Evolutionary conservation across 768 basidiomycete species (phyloP), one percentile per base, ranked within the genome.

Genomic region (Tremella fuciformis): DNA sequence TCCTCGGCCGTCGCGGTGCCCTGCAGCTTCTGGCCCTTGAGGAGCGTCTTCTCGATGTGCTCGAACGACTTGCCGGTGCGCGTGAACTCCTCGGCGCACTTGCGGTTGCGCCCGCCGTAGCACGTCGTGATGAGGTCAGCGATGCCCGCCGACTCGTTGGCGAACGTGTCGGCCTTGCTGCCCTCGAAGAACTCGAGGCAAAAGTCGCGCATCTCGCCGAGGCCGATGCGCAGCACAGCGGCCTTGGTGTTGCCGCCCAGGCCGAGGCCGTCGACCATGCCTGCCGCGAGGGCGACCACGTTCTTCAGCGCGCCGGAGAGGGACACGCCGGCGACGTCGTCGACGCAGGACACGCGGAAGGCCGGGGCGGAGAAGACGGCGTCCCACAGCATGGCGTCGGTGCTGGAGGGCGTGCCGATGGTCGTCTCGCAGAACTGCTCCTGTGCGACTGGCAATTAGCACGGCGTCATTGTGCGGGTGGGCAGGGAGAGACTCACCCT

Each of bases 381-480:
- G 55, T 71, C 62, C 79, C 79, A 81, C n/a, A 78, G 73, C 53
- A 68, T 37, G 13, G 67, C 77, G 52, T 79, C 79, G 16, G 65
- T 71, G 18, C 65, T 40, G 15, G 70, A 66, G 16, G 77, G 68
- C 59, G 75, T 78, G 8, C 80, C 80, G 55, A 81, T 78, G 13
- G 80, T 81, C 18, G 80, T 80, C 65, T 81, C 80, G 55, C 76
- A 79, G 74, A 80, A 81, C 48, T 77, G 75, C 46, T 76, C 80
- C 40, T 67, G 59, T 4, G 80, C 80, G 52, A 80, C 80, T 71
- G 63, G 21, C 48, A 16, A 37, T 49, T 15, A 38, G 52, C 55
- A 49, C 37, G 1, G 21, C 22, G 29, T 11, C 34, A 19, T 2
- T 53, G 16, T 15, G 6, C 13, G 7, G 11, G 11, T 6, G 6